phyloP scores from a whole-genome alignment of 768 basidiomycete species.

The Tephrocybe sp. region DNA sequence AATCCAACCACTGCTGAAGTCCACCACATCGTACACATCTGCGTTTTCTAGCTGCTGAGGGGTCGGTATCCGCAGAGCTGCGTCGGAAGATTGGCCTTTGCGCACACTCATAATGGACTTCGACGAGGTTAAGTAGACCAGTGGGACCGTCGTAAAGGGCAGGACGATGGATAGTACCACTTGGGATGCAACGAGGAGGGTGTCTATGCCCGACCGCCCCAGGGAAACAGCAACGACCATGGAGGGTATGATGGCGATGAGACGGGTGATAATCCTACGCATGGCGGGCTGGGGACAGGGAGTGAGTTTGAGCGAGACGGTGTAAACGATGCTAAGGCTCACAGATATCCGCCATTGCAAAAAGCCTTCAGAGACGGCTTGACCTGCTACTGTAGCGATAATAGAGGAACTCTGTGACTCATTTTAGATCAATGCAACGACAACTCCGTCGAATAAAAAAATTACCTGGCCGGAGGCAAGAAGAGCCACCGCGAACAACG shows the following conservation, averaged over 20 bases:
- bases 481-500: conserved; percentile 86
- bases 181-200: conserved; percentile 81
- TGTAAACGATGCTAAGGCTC: conserved; percentile 18
- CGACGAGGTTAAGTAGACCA: conserved; percentile 74
- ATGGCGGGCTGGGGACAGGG: conserved; percentile 58
- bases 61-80: not conserved
- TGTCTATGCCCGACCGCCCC: conserved; percentile 69
- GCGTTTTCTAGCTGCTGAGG: conserved; percentile 23
- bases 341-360: conserved; percentile 84
- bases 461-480: conserved; percentile 76
- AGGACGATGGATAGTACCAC: conserved; percentile 82
- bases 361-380: conserved; percentile 89
- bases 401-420: conserved; percentile 68
- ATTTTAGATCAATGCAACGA: not conserved
- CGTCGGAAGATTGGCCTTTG: conserved; percentile 35
- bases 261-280: conserved; percentile 81
- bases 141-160: conserved; percentile 82
- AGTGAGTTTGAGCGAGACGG: not conserved
- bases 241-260: conserved; percentile 81
- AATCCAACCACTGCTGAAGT: conserved; percentile 64
- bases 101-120: conserved; percentile 71
- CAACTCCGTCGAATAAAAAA: not conserved
- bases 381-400: conserved; percentile 87
- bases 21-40: conserved; percentile 40
- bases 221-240: conserved; percentile 73